Evolutionary conservation across 1,284 basidiomycete species (phyloP), one percentile per base, ranked within the genome.

Genomic region (Dichomitus squalens): DNA sequence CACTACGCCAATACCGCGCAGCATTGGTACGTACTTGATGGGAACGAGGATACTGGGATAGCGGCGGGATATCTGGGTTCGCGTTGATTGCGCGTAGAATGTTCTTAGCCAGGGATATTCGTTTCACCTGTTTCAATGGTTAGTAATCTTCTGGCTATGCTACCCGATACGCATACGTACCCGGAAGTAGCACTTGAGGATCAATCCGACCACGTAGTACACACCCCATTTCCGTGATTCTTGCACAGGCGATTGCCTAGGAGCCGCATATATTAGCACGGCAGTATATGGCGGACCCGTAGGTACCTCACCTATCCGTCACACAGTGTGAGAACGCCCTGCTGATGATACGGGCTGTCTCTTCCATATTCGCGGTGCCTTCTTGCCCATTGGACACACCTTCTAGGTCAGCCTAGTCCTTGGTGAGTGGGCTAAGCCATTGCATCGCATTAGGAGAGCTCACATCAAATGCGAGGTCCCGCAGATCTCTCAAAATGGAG

Each of bases 101-200:
- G 70, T 95, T 98, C 71, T 94, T 93, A 51, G 95, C 91, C 14
- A 98, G 79, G 6, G 93, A 90, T 71, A 97, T 94, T 58, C 92
- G 87, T 73, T 92, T 92, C 46, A 98, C 86, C 91, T 95, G 69
- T 20, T 23, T 39, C 18, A 35, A 20, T 20, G 23, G 23, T 44
- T 49, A 46, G 36, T 18, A 57, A 27, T 18, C 12, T 16, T 7
- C 7, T 14, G 12, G 14, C 36, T 23, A 14, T 38, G 23, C 16
- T 16, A 27, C 34, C 7, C 7, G 12, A n/a, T 0, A n/a, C 12
- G 35, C 36, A 41, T 48, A 76, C 86, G 66, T 73, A 89, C 95
- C 68, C 89, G 87, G 79, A 98, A 98, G 76, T 99, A 99, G 49
- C 88, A 93, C 72, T 98, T 97, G 73, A 99, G 80, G 36, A 95